Conservation (phyloP, 2,329 filamentous ascomycete genomes). For the Fusarium liriodendri region DNA sequence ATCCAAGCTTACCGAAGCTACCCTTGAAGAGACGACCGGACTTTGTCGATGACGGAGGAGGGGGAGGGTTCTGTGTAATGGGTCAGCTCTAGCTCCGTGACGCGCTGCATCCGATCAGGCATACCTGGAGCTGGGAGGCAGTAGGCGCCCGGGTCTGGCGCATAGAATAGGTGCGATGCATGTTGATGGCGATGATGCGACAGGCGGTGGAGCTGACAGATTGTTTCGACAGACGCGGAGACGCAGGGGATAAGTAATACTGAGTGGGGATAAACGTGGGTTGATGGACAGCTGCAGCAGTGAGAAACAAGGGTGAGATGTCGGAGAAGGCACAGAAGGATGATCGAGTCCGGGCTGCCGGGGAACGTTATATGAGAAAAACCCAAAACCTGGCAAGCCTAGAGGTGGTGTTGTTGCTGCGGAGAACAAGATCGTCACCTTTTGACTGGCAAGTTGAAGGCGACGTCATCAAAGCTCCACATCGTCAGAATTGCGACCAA, state of each 20-base stretch:
- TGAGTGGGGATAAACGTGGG: constrained; percentile 34
- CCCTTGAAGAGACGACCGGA: constrained; percentile 86
- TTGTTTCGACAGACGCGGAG: constrained; percentile 21
- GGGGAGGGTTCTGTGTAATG: constrained; percentile 83
- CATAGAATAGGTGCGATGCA: constrained; percentile 99
- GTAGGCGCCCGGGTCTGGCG: constrained; percentile 96
- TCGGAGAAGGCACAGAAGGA: constrained; percentile 23
- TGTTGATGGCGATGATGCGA: constrained; percentile 56
- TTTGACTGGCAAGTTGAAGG: constrained; percentile 34
- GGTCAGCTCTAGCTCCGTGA: constrained; percentile 17
- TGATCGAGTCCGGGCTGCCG: constrained; percentile 36
- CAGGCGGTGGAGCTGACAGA: constrained; percentile 36
- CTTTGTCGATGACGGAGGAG: constrained; percentile 92
- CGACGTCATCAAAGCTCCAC: constrained; percentile 45
- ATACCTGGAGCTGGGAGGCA: constrained; percentile 78
- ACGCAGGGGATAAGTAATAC: constrained; percentile 34
- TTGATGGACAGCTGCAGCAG: constrained; percentile 32
- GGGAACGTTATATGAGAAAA: constrained; percentile 44
- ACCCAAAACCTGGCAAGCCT: constrained; percentile 35
- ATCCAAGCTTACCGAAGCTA: constrained; percentile 77
- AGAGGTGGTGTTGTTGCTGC: constrained; percentile 43
- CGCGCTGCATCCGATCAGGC: constrained; percentile 17
- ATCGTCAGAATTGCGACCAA: constrained; percentile 27
- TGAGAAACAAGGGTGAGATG: constrained; percentile 38
- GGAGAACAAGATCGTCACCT: constrained; percentile 47